These are phyloP conservation scores for Rhinocladiella mackenziei DNA, from an alignment of 2,329 filamentous ascomycete genomes.

Conservation along the genomic window DNA sequence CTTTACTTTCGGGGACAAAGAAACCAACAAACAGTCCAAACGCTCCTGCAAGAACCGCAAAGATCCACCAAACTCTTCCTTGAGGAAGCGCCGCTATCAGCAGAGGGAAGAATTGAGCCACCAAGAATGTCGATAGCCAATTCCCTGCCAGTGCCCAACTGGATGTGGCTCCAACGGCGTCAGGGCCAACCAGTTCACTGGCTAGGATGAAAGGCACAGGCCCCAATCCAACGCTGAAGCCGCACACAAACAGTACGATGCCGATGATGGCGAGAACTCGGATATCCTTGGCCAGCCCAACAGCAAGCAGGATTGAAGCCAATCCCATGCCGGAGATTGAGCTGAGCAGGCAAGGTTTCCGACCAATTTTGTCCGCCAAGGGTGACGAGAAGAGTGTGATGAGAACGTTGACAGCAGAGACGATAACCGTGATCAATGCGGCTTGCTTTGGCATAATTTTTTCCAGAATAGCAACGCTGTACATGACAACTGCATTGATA, in stretches of 20 bases:
- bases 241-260: constrained; percentile 78
- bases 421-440: constrained; percentile 76
- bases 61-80: constrained; percentile 89
- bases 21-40: constrained; percentile 67
- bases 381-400: constrained; percentile 78
- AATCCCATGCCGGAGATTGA: constrained; percentile 81
- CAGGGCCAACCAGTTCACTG: constrained; percentile 81
- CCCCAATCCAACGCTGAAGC: constrained; percentile 84
- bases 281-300: constrained; percentile 70
- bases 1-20: constrained; percentile 81
- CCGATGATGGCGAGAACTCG: constrained; percentile 73
- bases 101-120: constrained; percentile 92
- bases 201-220: constrained; percentile 93
- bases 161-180: constrained; percentile 87
- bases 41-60: constrained; percentile 66
- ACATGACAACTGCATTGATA: constrained; percentile 98
- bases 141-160: constrained; percentile 82
- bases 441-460: constrained; percentile 77
- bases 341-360: constrained; percentile 76
- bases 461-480: constrained; percentile 83
- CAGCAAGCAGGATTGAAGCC: constrained; percentile 69
- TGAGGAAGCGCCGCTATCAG: constrained; percentile 70
- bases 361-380: constrained; percentile 74
- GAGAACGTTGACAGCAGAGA: constrained; percentile 79
- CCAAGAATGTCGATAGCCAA: constrained; percentile 84